These are phyloP conservation scores for Sporobolomyces phaffii DNA, from an alignment of 768 basidiomycete genomes.

Conservation along the genomic window DNA sequence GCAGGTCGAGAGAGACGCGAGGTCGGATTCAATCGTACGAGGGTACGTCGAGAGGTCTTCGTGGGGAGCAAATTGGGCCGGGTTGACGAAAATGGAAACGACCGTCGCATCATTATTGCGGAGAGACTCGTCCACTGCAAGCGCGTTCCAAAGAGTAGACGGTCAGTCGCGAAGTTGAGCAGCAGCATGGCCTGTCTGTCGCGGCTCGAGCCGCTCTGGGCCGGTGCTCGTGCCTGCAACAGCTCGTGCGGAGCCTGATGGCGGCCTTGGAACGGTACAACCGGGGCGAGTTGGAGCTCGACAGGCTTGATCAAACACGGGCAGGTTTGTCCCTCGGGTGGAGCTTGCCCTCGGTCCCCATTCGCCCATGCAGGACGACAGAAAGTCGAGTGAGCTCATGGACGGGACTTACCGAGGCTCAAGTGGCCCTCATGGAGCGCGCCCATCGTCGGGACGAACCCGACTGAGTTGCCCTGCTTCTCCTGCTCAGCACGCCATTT, in stretches of 20 bases:
- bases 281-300: no score
- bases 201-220: no score
- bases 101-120: constrained; percentile 75
- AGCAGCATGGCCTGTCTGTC: no score
- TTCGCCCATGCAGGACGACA: no score
- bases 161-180: neutral
- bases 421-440: constrained; percentile 91
- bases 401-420: constrained; percentile 63
- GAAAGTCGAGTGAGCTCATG: neutral
- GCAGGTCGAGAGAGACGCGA: constrained; percentile 54
- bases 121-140: constrained; percentile 72
- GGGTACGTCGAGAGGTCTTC: constrained; percentile 91
- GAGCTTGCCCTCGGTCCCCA: no score
- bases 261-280: no score
- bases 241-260: no score
- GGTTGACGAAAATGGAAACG: constrained; percentile 95
- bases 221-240: no score
- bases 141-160: neutral
- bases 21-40: constrained; percentile 70
- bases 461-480: constrained; percentile 61
- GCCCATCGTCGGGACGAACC: constrained; percentile 97
- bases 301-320: no score
- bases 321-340: no score
- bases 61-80: constrained; percentile 90
- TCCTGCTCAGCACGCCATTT: constrained; percentile 68